Percentiles rank a stretch among this genome's conserved stretches.
These are phyloP conservation scores for Nemania sp. DNA, from an alignment of 2,329 filamentous ascomycete species.

Conservation along the genomic window DNA sequence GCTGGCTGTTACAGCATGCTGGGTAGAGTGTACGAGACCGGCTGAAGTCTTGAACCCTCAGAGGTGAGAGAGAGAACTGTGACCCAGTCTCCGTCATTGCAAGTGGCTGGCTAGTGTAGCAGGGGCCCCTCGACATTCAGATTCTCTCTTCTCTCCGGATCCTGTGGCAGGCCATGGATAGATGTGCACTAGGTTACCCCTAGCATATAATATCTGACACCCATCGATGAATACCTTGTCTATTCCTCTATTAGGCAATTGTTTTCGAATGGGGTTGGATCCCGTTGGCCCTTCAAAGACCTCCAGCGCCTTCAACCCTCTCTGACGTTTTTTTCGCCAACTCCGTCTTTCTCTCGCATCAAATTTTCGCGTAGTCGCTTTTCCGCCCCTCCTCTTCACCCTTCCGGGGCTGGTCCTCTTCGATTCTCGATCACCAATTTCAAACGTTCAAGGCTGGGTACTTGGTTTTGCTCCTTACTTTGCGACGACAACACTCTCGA, in stretches of 20 bases:
- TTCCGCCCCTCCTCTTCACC: conserved; percentile 24
- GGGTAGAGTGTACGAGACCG: too few species aligned
- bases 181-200: conserved; percentile 11
- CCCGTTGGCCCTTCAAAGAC: conserved; percentile 1
- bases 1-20: conserved; percentile 1
- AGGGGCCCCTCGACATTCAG: neutral
- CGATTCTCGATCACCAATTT: conserved; percentile 32
- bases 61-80: too few species aligned
- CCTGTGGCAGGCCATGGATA: conserved; percentile 15
- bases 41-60: too few species aligned
- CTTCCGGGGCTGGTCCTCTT: conserved; percentile 38
- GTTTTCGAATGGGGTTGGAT: conserved; percentile 21
- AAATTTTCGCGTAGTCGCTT: conserved; percentile 24
- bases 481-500: neutral
- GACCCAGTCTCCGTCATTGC: neutral
- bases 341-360: conserved; percentile 30
- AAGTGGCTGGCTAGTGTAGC: conserved; percentile 16
- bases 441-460: conserved; percentile 25
- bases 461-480: conserved; percentile 19
- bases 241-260: neutral
- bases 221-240: too few species aligned
- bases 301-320: conserved; percentile 7
- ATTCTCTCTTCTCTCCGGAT: neutral
- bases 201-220: neutral
- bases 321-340: conserved; percentile 18